These are phyloP conservation scores for Xylaria sp. DNA, from an alignment of 2,329 filamentous ascomycete genomes.

Conservation along the genomic window DNA sequence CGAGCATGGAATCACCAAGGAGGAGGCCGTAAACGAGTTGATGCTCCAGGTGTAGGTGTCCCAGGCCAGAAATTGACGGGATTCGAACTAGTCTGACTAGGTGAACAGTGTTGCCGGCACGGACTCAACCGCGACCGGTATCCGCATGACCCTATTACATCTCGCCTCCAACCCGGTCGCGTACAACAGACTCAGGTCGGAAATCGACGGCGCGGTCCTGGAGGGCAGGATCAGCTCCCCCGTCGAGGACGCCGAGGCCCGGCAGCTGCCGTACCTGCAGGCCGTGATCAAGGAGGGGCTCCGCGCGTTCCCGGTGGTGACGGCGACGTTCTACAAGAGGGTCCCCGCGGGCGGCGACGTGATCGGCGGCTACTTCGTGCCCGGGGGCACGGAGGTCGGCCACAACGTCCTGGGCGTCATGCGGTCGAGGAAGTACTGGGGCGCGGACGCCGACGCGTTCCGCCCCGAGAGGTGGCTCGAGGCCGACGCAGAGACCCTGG, in stretches of 20 bases:
- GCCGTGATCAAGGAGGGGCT: slow-evolving; percentile 46
- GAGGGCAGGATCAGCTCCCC: slow-evolving; percentile 40
- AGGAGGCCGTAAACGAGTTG: slow-evolving; percentile 23
- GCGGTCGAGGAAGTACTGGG: slow-evolving; percentile 41
- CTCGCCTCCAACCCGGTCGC: slow-evolving; percentile 45
- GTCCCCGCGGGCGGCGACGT: slow-evolving; percentile 36
- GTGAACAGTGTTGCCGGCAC: slow-evolving; percentile 46
- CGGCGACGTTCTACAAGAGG: slow-evolving; percentile 36
- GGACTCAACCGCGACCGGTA: slow-evolving; percentile 52
- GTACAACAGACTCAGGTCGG: slow-evolving; percentile 20
- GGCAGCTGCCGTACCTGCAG: slow-evolving; percentile 27
- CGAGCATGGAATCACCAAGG: slow-evolving; percentile 18
- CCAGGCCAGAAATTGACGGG: neutral
- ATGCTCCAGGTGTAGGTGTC: slow-evolving; percentile 23
- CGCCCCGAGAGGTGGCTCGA: slow-evolving; percentile 49
- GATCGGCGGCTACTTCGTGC: slow-evolving; percentile 38
- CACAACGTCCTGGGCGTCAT: slow-evolving; percentile 43
- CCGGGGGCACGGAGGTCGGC: slow-evolving; percentile 43
- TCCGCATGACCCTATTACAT: slow-evolving; percentile 51
- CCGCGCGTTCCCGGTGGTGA: slow-evolving; percentile 41
- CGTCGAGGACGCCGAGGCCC: slow-evolving; percentile 31
- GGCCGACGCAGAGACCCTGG: slow-evolving; percentile 32
- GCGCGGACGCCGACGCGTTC: slow-evolving; percentile 37
- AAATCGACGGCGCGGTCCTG: slow-evolving; percentile 44
- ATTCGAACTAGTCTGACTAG: neutral